Evolutionary conservation across 2,329 filamentous ascomycete genomes (phyloP), one percentile per base, ranked within the genome.

Genomic region (Orbilia javanica): DNA sequence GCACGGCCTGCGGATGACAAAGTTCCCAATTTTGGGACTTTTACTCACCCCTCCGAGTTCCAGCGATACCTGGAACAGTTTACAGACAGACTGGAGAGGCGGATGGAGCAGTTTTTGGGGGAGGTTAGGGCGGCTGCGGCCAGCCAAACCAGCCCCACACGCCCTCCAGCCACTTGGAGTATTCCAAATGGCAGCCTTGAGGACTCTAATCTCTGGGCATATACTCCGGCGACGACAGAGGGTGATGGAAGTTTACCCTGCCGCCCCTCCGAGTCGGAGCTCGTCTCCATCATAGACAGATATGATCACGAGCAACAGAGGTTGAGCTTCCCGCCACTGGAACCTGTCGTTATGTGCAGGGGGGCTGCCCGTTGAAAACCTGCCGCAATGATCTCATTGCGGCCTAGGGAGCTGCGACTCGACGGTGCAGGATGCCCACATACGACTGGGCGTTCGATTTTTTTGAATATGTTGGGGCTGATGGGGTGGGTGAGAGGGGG

Each of bases 351-450:
- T 20, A 1, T 42, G 27, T 20, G 20, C n/a, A n/a, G 20, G 34
- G 55, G 20, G n/a, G 18, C 39, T 27, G 13, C 55, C 34, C 34
- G 55, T 60, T 11, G 20, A 13, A 7, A 27, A 42, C 10, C 55
- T 20, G 55, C 34, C 55, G 55, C 34, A 20, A 60, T n/a, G 34
- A 60, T 22, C 34, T 60, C 55, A 60, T 60, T 8, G 55, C 55
- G 20, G 20, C 42, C 31, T 60, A 60, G 34, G 27, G 55, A 34
- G 25, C 34, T 2, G 8, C 27, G 34, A n/a, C n/a, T n/a, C n/a
- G n/a, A 60, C 55, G 34, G 34, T 5, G 31, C 18, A 20, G 27
- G 10, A n/a, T 42, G 18, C 34, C 27, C 3, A 25, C 2, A 3
- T 15, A 15, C 1, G 13, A 20, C 20, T 15, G 46, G 46, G 18